Conservation (phyloP, 495 filamentous ascomycete genomes). For the Apodospora peruviana region DNA sequence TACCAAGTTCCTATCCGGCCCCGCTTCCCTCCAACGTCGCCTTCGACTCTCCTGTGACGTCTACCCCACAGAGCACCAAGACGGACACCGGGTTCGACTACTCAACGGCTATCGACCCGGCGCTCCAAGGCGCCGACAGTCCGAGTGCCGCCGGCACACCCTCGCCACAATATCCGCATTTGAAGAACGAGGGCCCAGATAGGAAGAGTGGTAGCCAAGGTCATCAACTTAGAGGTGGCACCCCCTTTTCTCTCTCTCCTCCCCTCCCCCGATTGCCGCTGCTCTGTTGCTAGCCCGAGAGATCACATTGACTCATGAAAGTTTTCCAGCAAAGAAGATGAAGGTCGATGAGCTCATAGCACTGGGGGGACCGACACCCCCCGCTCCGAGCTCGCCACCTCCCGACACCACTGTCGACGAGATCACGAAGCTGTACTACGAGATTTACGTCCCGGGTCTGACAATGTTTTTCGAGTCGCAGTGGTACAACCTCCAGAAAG, state of each 20-base stretch:
- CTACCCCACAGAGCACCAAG: constrained; percentile 52
- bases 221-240: constrained; percentile 23
- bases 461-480: constrained; percentile 77
- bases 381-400: constrained; percentile 48
- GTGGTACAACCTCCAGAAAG: constrained; percentile 63
- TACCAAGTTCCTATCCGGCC: constrained; percentile 23
- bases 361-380: constrained; percentile 57
- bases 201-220: constrained; percentile 11
- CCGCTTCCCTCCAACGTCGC: constrained; percentile 20
- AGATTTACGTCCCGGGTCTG: constrained; percentile 71
- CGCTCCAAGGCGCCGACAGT: constrained; percentile 49
- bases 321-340: constrained; percentile 59
- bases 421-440: constrained; percentile 66
- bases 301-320: constrained; percentile 40
- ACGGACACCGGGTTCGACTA: constrained; percentile 59
- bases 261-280: constrained; percentile 15
- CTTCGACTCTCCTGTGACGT: constrained; percentile 33
- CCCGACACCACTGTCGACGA: constrained; percentile 56
- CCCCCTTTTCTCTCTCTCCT: constrained; percentile 18
- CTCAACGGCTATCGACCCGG: constrained; percentile 67
- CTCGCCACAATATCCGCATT: constrained; percentile 32
- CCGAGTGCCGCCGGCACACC: constrained; percentile 27
- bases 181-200: constrained; percentile 21
- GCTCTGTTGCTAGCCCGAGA: constrained; percentile 22
- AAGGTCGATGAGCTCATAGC: constrained; percentile 72